Evolutionary conservation across 257 asterid species (phyloP).

Genomic region (Solanum chmielewskii): DNA sequence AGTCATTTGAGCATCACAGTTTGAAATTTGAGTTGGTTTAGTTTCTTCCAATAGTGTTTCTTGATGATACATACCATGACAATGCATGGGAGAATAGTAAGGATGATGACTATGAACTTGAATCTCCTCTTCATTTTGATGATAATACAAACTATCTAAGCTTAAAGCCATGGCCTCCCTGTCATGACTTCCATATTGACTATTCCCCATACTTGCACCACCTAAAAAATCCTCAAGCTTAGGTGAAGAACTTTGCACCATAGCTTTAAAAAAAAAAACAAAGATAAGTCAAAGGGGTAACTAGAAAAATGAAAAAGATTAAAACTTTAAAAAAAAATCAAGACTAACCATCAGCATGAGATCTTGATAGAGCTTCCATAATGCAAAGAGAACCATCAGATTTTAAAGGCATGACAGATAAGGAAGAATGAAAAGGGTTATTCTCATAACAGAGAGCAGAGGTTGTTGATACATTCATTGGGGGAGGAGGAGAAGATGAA

Average conservation of each 20-base stretch:
- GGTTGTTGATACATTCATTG: slow-evolving; percentile 6
- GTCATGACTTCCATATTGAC: slow-evolving; percentile 22
- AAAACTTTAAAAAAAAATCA: background rate
- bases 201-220: slow-evolving; percentile 41
- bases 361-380: slow-evolving; percentile 63
- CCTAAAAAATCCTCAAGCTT: slow-evolving; percentile 81
- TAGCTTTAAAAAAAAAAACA: slow-evolving; percentile 5
- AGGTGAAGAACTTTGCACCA: slow-evolving; percentile 37
- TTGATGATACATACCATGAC: slow-evolving; percentile 30
- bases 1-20: slow-evolving; percentile 18
- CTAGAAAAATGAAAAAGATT: background rate
- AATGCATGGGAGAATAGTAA: slow-evolving; percentile 22
- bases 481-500: slow-evolving; percentile 7
- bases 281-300: background rate
- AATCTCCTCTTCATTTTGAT: slow-evolving; percentile 18
- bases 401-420: slow-evolving; percentile 67
- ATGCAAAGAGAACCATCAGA: slow-evolving; percentile 84
- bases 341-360: slow-evolving; percentile 43
- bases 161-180: slow-evolving; percentile 38
- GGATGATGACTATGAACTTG: slow-evolving; percentile 17
- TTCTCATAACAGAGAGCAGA: slow-evolving; percentile 20
- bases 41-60: slow-evolving; percentile 7
- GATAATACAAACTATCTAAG: slow-evolving; percentile 43
- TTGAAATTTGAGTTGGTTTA: slow-evolving; percentile 1
- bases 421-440: slow-evolving; percentile 34